Base-by-base conservation (phyloP, 2,329 filamentous ascomycete genomes). In the Lasiodiplodia gonubiensis region DNA sequence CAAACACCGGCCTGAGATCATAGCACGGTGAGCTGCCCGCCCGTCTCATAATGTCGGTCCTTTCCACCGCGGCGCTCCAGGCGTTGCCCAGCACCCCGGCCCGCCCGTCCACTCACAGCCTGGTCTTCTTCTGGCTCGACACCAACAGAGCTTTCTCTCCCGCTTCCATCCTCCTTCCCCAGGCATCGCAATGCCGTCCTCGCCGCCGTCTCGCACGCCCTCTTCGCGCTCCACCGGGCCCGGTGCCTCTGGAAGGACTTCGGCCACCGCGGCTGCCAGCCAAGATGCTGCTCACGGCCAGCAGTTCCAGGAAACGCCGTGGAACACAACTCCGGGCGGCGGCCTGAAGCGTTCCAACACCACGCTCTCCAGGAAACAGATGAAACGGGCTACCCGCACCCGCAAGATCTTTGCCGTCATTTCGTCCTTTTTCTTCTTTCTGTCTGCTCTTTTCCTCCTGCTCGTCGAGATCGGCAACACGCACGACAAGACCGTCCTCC, bases 401-500 rank as follows among this genome's bases (percentile, higher is more conserved):
- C 84, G 90, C 68, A 80, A 82, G 66, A 85, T 84, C 77, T 90
- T 90, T 74, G 86, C 91, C 68, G 77, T 89, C 27, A 76, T 90
- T 55, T 88, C 90, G 55, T 88, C 87, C 37, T 80, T 91, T 70
- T 86, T 90, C 74, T 94, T 95, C 77, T 82, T 94, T 69, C 76
- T 95, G 69, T 86, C 91, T 48, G 85, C 92, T 70, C 84, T 94
- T 70, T 96, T 97, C 77, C 83, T 96, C 48, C 86, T 97, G 69
- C 86, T 97, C 72, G 91, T 93, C 73, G 85, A 93, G 73, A 87
- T 96, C 72, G 93, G 92, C 72, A 93, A 92, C 79, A 90, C 89
- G 64, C 85, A 83, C 73, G 83, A 88, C 72, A 85, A 84, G 67
- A 74, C 83, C 18, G 85, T 91, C 7, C 83, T 94, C 39, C 86